Base-by-base conservation (phyloP, 169 alveolate genomes). In the Miamiensis avidus region DNA sequence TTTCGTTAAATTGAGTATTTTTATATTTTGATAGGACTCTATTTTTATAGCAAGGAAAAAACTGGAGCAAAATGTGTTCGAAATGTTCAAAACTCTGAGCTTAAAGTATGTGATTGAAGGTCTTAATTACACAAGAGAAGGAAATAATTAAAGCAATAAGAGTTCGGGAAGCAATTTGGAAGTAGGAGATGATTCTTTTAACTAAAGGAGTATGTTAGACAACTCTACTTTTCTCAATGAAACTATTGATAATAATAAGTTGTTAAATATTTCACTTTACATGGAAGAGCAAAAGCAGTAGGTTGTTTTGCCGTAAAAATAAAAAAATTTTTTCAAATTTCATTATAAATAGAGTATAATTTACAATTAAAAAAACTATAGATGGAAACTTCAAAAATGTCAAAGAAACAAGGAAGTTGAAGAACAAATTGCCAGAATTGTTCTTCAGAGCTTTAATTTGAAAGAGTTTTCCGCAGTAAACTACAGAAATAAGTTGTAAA, bases 31-130 rank as follows among this genome's bases (percentile, higher is more conserved):
- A 49, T 11, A 72, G 73, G 84, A 79, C 27, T 4, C n/a, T 27
- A 79, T 79, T 1, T 79, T 49, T 79, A 69, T 34, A 1, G 73
- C 65, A 1, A 79, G 84, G 20, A n/a, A 79, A 79, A 79, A 65
- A 65, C 76, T 79, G 20, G 84, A 79, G 64, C 29, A 79, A 27
- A 79, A 79, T 65, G 65, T 79, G 0, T 34, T 76, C 25, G 27
- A 20, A 33, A 34, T 74, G 20, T 79, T 79, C 64, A 1, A 25
- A 1, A 74, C 29, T 27, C 34, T 34, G 30, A 34, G 76, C 0
- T 79, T 79, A 79, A 74, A 79, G 27, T 79, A 79, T 34, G 77
- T 79, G 1, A 79, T 79, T 32, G 34, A 69, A 32, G 84, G 65
- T 6, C 77, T 79, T 20, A 79, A 64, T 65, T 79, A 34, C 64